phyloP scores from a whole-genome alignment of 352 stramenopile genomes.

The Globisporangium orthogonon region DNA sequence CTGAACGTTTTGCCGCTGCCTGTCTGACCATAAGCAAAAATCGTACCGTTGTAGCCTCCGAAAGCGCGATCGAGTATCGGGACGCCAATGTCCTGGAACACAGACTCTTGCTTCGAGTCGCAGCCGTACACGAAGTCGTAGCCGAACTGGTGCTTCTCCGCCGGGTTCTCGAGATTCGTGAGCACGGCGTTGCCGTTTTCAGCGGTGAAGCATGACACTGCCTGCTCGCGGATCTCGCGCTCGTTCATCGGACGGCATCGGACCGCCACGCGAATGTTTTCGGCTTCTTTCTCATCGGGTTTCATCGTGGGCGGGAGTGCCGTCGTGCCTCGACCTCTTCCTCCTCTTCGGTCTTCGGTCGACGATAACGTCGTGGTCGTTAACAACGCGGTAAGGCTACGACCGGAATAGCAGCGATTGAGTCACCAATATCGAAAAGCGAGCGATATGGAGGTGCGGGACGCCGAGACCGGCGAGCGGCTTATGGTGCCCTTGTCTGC shows the following conservation, averaged over 20 bases:
- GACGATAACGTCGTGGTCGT: neutral
- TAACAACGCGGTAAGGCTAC: too few relatives aligned
- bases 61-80: constrained; percentile 80
- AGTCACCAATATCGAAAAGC: neutral
- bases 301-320: constrained; percentile 31
- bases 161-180: constrained; percentile 77
- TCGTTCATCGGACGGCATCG: constrained; percentile 89
- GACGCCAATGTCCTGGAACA: constrained; percentile 77
- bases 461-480: constrained; percentile 59
- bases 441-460: constrained; percentile 28
- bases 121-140: constrained; percentile 88
- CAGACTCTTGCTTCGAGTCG: constrained; percentile 58
- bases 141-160: constrained; percentile 78
- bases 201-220: constrained; percentile 61
- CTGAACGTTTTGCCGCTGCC: constrained; percentile 87
- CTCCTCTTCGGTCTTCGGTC: neutral
- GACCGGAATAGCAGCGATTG: too few relatives aligned
- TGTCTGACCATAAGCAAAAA: constrained; percentile 87
- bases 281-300: constrained; percentile 69
- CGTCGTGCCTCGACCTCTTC: neutral
- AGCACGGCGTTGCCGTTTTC: constrained; percentile 72
- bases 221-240: constrained; percentile 77
- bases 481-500: constrained; percentile 21
- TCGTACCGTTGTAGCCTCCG: constrained; percentile 86
- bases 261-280: constrained; percentile 91